phyloP scores from a whole-genome alignment of 768 basidiomycete genomes.

The Suillus variegatus region DNA sequence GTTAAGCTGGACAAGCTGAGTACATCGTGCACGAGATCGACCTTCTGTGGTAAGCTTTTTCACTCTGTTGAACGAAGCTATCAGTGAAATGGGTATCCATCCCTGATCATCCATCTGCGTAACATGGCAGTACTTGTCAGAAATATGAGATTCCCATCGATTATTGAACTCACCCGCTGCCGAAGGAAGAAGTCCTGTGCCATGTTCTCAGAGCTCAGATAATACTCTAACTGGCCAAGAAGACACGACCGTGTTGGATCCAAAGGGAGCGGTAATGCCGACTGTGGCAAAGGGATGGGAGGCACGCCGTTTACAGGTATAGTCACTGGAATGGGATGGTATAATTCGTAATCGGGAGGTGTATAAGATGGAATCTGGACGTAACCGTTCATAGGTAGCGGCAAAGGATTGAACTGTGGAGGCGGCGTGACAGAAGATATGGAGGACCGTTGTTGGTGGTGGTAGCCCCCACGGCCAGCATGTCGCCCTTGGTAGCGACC shows the following conservation, averaged over 20 bases:
- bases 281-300: conserved; percentile 47
- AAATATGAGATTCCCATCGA: not conserved
- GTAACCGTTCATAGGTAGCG: conserved; percentile 31
- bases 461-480: conserved; percentile 35
- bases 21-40: conserved; percentile 66
- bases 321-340: conserved; percentile 24
- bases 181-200: conserved; percentile 85
- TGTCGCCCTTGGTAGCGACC: conserved; percentile 41
- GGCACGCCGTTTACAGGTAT: conserved; percentile 21
- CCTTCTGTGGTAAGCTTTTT: conserved; percentile 62
- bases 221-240: conserved; percentile 88
- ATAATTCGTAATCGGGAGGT: conserved; percentile 32
- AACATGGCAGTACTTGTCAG: conserved; percentile 5
- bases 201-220: conserved; percentile 88
- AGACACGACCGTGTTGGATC: conserved; percentile 70
- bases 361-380: conserved; percentile 29
- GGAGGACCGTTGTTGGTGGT: conserved; percentile 34
- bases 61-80: conserved; percentile 89
- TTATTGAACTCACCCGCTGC: conserved; percentile 56
- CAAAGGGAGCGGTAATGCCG: conserved; percentile 52
- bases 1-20: conserved; percentile 65
- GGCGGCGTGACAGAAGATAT: conserved; percentile 32
- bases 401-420: conserved; percentile 31
- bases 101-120: conserved; percentile 86
- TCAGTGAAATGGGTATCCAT: conserved; percentile 79